A percentile compares a stretch with the other conserved stretches of the same genome.
Evolutionary conservation across 2,329 filamentous ascomycete genomes (phyloP).

Genomic region (Scopulariopsis brevicaulis): DNA sequence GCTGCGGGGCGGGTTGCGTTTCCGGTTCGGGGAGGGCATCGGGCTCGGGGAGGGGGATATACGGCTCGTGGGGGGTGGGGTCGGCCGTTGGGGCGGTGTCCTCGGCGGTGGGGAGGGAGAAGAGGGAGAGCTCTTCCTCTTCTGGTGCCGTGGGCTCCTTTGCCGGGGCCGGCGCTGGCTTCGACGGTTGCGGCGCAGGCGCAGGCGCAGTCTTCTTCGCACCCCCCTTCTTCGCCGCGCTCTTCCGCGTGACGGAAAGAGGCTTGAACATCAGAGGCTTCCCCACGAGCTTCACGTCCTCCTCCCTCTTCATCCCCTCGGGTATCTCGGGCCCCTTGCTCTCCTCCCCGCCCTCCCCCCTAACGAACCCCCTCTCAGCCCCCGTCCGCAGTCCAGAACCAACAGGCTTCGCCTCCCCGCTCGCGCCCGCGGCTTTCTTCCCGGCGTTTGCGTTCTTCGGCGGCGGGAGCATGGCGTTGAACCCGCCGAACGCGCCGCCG

Average conservation of each 20-base stretch:
- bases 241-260: slow-evolving; percentile 68
- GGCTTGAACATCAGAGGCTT: slow-evolving; percentile 85
- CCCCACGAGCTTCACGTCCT: slow-evolving; percentile 58
- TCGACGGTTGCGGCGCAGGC: not conserved
- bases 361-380: slow-evolving; percentile 68
- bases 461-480: slow-evolving; percentile 77
- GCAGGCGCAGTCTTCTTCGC: slow-evolving; percentile 12
- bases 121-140: slow-evolving; percentile 51
- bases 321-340: slow-evolving; percentile 37
- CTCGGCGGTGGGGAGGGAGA: slow-evolving; percentile 45
- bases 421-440: slow-evolving; percentile 14
- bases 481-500: slow-evolving; percentile 60
- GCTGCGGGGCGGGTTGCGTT: slow-evolving; percentile 4
- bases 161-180: not conserved
- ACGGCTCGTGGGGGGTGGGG: slow-evolving; percentile 15
- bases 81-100: slow-evolving; percentile 7
- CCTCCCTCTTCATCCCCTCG: slow-evolving; percentile 44
- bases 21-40: slow-evolving; percentile 5
- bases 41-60: slow-evolving; percentile 40
- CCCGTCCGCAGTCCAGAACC: slow-evolving; percentile 66
- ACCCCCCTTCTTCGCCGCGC: slow-evolving; percentile 54
- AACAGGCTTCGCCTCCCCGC: slow-evolving; percentile 19
- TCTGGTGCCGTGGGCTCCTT: not conserved
- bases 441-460: slow-evolving; percentile 52
- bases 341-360: slow-evolving; percentile 21